Evolutionary conservation across 2,329 filamentous ascomycete genomes (phyloP), one percentile per base, ranked within the genome.

Genomic region (Diplocarpon rosae): DNA sequence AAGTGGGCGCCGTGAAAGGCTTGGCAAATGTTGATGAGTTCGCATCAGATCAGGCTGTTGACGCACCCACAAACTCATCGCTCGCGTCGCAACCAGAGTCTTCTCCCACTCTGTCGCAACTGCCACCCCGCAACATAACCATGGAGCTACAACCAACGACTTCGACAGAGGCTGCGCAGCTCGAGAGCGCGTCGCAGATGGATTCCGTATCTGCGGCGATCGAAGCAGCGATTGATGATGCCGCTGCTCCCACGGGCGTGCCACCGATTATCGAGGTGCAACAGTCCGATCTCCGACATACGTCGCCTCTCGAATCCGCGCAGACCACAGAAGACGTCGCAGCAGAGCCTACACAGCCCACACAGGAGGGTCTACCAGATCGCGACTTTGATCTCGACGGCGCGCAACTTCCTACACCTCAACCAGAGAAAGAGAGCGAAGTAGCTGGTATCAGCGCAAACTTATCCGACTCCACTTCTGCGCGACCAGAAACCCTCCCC

Each of bases 251-350:
- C 9, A 55, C 57, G 12, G 48, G 57, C 14, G 49, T 61, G n/a
- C 56, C 56, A 32, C 56, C 59, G 12, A 47, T 59, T 8, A 50
- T 62, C 16, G 58, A 62, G 14, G 54, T 58, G 37, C 51, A 42
- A 43, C 56, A 59, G 32, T 63, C 59, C 29, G 59, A 62, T 49
- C 45, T 62, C 17, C 44, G 58, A 45, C 50, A 61, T 31, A 46
- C 46, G 9, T 32, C 43, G n/a, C 40, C 46, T 46, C 20, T 24
- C 20, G 20, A 24, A 24, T 39, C 43, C 7, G 41, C 42, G 3
- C 47, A 41, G 36, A 20, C 20, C 7, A 27, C 35, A 13, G 39
- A 45, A 33, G 37, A 31, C 10, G 31, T 31, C 24, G 32, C 20
- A 16, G 4, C 20, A 24, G 20, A 24, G 7, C 39, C 43, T 10